Conservation (phyloP, 2,329 filamentous ascomycete genomes). For the Boeremia exigua region DNA sequence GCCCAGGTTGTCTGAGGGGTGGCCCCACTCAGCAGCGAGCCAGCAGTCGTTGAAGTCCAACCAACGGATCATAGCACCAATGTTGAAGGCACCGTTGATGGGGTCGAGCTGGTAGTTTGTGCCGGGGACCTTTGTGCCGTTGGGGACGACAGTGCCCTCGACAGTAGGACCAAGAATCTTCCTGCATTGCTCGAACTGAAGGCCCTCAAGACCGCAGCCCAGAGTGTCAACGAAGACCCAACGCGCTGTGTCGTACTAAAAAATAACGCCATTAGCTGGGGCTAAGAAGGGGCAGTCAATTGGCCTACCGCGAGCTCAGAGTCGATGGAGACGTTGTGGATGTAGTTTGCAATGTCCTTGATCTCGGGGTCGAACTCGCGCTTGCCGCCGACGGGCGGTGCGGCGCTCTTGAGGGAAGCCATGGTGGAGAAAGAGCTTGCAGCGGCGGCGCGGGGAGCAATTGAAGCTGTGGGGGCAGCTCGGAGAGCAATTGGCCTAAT, state of each 20-base stretch:
- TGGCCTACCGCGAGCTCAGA: slow-evolving; percentile 86
- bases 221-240: slow-evolving; percentile 97
- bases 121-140: slow-evolving; percentile 88
- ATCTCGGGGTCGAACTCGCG: slow-evolving; percentile 87
- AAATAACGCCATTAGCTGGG: slow-evolving; percentile 23
- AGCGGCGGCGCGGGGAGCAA: slow-evolving; percentile 29
- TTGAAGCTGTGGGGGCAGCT: slow-evolving; percentile 30
- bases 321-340: slow-evolving; percentile 88
- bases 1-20: slow-evolving; percentile 96
- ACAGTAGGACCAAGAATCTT: slow-evolving; percentile 94
- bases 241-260: slow-evolving; percentile 89
- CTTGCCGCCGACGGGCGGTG: slow-evolving; percentile 38
- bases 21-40: slow-evolving; percentile 98
- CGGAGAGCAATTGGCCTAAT: slow-evolving; percentile 46
- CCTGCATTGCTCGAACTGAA: slow-evolving; percentile 93
- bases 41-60: slow-evolving; percentile 99
- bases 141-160: slow-evolving; percentile 86
- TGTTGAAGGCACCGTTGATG: slow-evolving; percentile 96
- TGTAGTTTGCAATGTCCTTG: slow-evolving; percentile 91
- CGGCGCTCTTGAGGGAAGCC: slow-evolving; percentile 45
- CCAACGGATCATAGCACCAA: slow-evolving; percentile 98
- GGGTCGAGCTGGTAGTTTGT: slow-evolving; percentile 95
- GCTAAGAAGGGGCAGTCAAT: not conserved
- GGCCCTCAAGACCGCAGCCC: slow-evolving; percentile 92
- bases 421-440: slow-evolving; percentile 47